Evolutionary conservation across 768 basidiomycete genomes (phyloP).

Genomic region (Psilocybe azurescens): DNA sequence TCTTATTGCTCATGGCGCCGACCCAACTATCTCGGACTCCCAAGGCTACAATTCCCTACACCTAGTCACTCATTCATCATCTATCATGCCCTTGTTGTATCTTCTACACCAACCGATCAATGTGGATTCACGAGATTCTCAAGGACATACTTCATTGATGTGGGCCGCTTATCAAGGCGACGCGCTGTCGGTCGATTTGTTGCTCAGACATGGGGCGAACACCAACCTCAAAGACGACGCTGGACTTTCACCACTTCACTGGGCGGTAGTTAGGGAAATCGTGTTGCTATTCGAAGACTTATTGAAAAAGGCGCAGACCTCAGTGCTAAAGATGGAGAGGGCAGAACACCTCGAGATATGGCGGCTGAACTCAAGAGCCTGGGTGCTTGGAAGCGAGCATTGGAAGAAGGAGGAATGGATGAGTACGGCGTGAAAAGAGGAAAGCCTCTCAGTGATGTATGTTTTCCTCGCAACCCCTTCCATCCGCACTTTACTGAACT

Average conservation of each 20-base stretch:
- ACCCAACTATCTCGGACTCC: constrained; percentile 88
- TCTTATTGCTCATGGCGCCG: constrained; percentile 87
- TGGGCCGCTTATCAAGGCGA: constrained; percentile 99
- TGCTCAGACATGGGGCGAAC: constrained; percentile 88
- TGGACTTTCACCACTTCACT: constrained; percentile 90
- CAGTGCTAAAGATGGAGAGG: constrained; percentile 77
- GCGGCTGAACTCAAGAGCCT: constrained; percentile 91
- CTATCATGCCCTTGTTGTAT: constrained; percentile 93
- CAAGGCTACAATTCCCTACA: constrained; percentile 98
- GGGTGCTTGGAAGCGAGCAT: constrained; percentile 86
- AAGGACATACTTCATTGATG: constrained; percentile 95
- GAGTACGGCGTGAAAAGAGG: constrained; percentile 73
- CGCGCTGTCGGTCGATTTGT: constrained; percentile 89
- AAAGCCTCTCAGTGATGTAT: constrained; percentile 74
- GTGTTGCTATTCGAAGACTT: constrained; percentile 81
- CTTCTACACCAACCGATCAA: constrained; percentile 92
- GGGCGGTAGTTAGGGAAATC: constrained; percentile 98
- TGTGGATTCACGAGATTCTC: constrained; percentile 88
- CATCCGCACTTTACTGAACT: constrained; percentile 4
- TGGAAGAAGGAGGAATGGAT: constrained; percentile 86
- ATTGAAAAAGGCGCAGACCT: constrained; percentile 88
- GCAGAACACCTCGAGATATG: constrained; percentile 93
- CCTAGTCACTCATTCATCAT: constrained; percentile 92
- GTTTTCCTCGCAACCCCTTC: constrained; percentile 6
- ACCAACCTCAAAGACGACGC: constrained; percentile 76